A percentile compares a stretch with the other conserved stretches of the same genome.
Conservation (phyloP, 495 filamentous ascomycete genomes). For the Poronia punctata region DNA sequence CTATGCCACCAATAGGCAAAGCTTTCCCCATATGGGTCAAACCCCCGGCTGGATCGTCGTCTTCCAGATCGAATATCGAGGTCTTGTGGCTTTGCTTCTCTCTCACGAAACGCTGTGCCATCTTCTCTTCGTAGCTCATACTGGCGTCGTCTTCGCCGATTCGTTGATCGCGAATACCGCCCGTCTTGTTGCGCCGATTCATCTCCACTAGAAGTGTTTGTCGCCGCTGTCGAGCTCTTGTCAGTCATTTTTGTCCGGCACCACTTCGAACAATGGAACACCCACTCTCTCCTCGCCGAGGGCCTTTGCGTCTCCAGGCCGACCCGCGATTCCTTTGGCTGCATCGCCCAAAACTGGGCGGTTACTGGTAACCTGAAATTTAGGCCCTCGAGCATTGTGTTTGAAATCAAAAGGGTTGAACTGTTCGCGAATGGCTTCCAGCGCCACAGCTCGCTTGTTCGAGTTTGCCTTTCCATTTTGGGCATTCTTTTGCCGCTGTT, state of each 20-base stretch:
- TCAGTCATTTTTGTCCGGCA: background rate
- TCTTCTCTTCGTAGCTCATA: slow-evolving; percentile 90
- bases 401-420: slow-evolving; percentile 98
- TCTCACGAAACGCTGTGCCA: slow-evolving; percentile 78
- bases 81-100: slow-evolving; percentile 72
- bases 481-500: slow-evolving; percentile 69
- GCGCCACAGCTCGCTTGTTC: slow-evolving; percentile 61
- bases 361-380: slow-evolving; percentile 68
- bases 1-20: slow-evolving; percentile 53
- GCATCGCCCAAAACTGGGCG: slow-evolving; percentile 42
- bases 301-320: slow-evolving; percentile 79
- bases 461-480: slow-evolving; percentile 53
- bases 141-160: slow-evolving; percentile 94
- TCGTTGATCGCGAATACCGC: slow-evolving; percentile 84
- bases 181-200: slow-evolving; percentile 77
- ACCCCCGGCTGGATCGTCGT: slow-evolving; percentile 60
- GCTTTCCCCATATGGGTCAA: slow-evolving; percentile 81
- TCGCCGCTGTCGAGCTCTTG: slow-evolving; percentile 46
- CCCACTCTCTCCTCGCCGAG: slow-evolving; percentile 78
- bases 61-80: slow-evolving; percentile 85
- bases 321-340: slow-evolving; percentile 49
- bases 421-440: slow-evolving; percentile 80
- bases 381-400: slow-evolving; percentile 55
- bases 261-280: slow-evolving; percentile 5
- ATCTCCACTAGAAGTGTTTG: slow-evolving; percentile 80